A percentile compares a stretch with the other conserved stretches of the same genome.
Evolutionary conservation across 2,329 filamentous ascomycete species (phyloP).

Genomic region (Diaporthe destruens): DNA sequence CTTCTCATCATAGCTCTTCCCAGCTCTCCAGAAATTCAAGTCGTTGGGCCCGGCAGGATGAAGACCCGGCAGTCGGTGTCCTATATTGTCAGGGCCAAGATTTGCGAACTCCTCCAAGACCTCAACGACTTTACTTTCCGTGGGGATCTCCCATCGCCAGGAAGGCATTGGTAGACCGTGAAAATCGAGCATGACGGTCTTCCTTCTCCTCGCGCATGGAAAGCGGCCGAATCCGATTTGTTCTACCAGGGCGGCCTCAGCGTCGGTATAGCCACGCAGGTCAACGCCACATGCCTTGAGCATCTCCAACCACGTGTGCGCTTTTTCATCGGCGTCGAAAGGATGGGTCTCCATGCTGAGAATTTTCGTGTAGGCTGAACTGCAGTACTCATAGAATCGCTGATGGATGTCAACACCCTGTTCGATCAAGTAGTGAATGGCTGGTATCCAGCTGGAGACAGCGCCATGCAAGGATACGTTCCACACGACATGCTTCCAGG

Average conservation of each 20-base stretch:
- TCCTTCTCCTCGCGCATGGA: neutral
- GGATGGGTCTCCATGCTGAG: too few relatives aligned
- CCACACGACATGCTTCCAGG: too few relatives aligned
- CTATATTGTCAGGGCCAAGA: neutral
- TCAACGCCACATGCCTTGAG: conserved; percentile 6
- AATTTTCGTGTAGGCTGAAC: too few relatives aligned
- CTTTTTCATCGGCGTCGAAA: too few relatives aligned
- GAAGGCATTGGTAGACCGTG: neutral
- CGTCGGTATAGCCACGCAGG: neutral
- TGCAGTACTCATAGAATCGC: too few relatives aligned
- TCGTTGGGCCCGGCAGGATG: neutral
- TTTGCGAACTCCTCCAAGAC: neutral
- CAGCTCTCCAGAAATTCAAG: neutral
- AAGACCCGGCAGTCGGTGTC: fast-evolving
- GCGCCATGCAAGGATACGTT: too few relatives aligned
- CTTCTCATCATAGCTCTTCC: too few relatives aligned
- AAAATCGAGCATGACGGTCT: neutral
- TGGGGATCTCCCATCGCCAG: neutral
- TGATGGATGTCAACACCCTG: too few relatives aligned
- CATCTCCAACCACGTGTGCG: neutral
- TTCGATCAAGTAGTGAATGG: too few relatives aligned
- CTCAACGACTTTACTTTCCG: neutral
- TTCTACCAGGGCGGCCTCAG: neutral
- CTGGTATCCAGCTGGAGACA: too few relatives aligned
- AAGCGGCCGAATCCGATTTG: neutral